phyloP scores from a whole-genome alignment of 208 protist species.

The Phytomonas francai region DNA sequence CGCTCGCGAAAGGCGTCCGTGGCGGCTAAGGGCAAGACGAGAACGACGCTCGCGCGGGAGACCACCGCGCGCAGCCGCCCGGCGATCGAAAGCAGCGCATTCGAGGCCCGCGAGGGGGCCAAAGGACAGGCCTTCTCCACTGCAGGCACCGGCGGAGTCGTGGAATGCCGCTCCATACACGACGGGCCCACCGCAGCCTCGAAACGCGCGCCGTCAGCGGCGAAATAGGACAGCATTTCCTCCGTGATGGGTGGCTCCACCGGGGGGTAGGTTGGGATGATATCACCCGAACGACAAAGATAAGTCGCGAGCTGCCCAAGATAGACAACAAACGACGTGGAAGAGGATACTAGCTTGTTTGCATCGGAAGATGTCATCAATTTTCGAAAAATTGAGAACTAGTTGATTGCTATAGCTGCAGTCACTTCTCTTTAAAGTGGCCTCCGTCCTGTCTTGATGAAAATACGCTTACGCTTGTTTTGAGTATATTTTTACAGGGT shows the following conservation, averaged over 20 bases:
- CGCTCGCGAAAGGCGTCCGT: conserved; percentile 21
- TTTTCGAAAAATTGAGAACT: too few relatives aligned
- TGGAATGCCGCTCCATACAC: background rate
- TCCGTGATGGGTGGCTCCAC: conserved; percentile 16
- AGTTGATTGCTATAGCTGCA: too few relatives aligned
- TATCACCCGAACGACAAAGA: conserved; percentile 30
- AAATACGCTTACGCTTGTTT: too few relatives aligned
- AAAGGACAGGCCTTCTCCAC: too few relatives aligned
- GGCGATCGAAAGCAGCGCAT: too few relatives aligned
- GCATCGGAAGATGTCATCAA: too few relatives aligned
- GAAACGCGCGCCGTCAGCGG: background rate
- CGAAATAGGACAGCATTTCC: conserved; percentile 12
- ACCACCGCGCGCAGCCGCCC: conserved; percentile 24
- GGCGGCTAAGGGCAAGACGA: conserved; percentile 28
- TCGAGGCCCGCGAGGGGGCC: too few relatives aligned
- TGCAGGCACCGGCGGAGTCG: background rate
- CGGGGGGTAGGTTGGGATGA: conserved; percentile 26
- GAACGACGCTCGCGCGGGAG: conserved; percentile 21
- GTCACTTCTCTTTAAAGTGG: too few relatives aligned
- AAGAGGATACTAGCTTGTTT: too few relatives aligned
- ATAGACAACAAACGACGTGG: conserved; percentile 20
- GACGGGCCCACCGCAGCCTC: background rate
- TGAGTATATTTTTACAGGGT: too few relatives aligned
- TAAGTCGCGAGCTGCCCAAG: conserved; percentile 23
- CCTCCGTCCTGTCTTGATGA: too few relatives aligned